phyloP scores from a whole-genome alignment of 129 eudicot genomes.

The carrot (Daucus carota) region DH1_v3.0 NC_030386.2:34495001-34495500 shows the following conservation, averaged over 20 bases:
- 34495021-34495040: conserved; percentile 26
- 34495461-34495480: conserved; percentile 21
- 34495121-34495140: not conserved
- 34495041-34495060: not conserved
- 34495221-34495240: conserved; percentile 26
- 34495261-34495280: conserved; percentile 31
- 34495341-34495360: conserved; percentile 5
- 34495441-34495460: conserved; percentile 37
- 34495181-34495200: conserved; percentile 8
- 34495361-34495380: conserved; percentile 20
- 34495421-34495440: conserved; percentile 29
- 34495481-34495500: conserved; percentile 26
- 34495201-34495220: conserved; percentile 13
- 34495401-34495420: conserved; percentile 30
- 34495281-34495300: conserved; percentile 3
- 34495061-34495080: not conserved
- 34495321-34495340: conserved; percentile 31
- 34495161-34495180: conserved; percentile 23
- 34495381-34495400: conserved; percentile 60
- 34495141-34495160: not conserved
- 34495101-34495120: not conserved
- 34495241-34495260: not conserved
- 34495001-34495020: not conserved
- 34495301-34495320: conserved; percentile 25
- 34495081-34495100: not conserved